Evolutionary conservation across 208 protist genomes (phyloP).

Genomic region (Angomonas deanei): DNA sequence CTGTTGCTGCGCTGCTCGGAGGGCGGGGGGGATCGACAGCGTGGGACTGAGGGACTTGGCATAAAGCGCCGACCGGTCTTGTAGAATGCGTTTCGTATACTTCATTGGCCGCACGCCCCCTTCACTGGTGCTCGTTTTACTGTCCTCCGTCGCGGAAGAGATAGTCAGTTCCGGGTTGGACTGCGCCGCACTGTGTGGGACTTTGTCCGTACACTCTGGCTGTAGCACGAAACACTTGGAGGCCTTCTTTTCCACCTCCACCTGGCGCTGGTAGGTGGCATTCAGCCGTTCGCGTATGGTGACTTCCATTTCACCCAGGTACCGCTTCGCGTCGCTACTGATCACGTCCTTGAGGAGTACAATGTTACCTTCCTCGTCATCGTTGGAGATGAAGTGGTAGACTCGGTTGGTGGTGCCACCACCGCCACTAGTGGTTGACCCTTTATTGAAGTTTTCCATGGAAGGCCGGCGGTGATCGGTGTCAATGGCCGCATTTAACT

Average conservation of each 20-base stretch:
- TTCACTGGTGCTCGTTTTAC: no score
- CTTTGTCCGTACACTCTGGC: no score
- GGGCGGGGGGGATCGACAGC: not conserved
- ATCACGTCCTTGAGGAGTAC: conserved; percentile 9
- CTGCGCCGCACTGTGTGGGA: no score
- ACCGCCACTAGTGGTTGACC: not conserved
- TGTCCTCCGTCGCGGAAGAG: not conserved
- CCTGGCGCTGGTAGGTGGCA: not conserved
- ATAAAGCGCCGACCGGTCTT: not conserved
- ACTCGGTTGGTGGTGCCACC: not conserved
- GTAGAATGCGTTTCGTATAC: not conserved
- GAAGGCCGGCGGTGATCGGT: no score
- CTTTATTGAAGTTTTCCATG: no score
- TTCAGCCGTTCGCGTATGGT: conserved; percentile 1
- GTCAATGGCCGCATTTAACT: not conserved
- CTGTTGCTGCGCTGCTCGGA: not conserved
- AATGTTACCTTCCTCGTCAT: conserved; percentile 10
- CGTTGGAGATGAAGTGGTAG: conserved; percentile 3
- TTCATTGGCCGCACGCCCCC: not conserved
- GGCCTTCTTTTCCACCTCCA: not conserved
- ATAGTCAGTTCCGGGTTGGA: no score
- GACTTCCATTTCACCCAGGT: conserved; percentile 1
- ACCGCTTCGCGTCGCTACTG: not conserved
- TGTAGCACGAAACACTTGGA: not conserved
- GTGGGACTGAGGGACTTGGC: not conserved